phyloP scores from a whole-genome alignment of 2,329 filamentous ascomycete species.

The Orbilia brochopaga region DNA sequence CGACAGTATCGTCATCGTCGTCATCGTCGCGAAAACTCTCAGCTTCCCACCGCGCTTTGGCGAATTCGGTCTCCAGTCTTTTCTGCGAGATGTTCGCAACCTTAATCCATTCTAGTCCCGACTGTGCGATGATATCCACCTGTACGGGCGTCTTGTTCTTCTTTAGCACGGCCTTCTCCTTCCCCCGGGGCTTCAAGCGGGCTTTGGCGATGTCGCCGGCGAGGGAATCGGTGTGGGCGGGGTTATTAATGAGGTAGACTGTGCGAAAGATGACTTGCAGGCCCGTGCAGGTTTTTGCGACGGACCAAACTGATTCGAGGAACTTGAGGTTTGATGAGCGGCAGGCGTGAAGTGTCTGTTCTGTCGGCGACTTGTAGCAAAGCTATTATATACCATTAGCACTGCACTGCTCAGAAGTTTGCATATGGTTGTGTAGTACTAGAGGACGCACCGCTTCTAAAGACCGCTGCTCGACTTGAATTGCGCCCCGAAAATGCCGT shows the following conservation, averaged over 20 bases:
- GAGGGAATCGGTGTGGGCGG: too few relatives aligned
- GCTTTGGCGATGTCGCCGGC: constrained; percentile 6
- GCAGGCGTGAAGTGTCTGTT: constrained; percentile 64
- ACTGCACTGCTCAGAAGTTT: constrained; percentile 50
- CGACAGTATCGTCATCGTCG: constrained; percentile 59
- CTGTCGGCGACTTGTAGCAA: constrained; percentile 48
- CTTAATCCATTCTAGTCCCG: constrained; percentile 70
- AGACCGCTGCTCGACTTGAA: constrained; percentile 62
- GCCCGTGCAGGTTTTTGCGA: constrained; percentile 66
- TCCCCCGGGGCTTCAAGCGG: constrained; percentile 54
- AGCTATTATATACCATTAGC: constrained; percentile 48
- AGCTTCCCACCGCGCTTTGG: constrained; percentile 69
- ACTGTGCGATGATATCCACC: constrained; percentile 70
- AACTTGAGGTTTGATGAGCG: constrained; percentile 72
- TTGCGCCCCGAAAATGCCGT: constrained; percentile 61
- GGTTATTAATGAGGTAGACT: constrained; percentile 43
- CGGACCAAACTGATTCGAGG: constrained; percentile 68
- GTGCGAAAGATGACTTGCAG: constrained; percentile 63
- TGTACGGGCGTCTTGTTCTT: constrained; percentile 62
- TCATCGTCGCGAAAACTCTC: constrained; percentile 60
- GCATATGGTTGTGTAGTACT: constrained; percentile 25
- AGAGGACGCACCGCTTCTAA: constrained; percentile 59
- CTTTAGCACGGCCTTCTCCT: constrained; percentile 55
- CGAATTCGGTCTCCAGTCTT: constrained; percentile 70
- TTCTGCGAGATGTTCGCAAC: constrained; percentile 70